Base-by-base conservation (phyloP, 23 red algal genomes). In the Gracilariopsis chorda region DNA sequence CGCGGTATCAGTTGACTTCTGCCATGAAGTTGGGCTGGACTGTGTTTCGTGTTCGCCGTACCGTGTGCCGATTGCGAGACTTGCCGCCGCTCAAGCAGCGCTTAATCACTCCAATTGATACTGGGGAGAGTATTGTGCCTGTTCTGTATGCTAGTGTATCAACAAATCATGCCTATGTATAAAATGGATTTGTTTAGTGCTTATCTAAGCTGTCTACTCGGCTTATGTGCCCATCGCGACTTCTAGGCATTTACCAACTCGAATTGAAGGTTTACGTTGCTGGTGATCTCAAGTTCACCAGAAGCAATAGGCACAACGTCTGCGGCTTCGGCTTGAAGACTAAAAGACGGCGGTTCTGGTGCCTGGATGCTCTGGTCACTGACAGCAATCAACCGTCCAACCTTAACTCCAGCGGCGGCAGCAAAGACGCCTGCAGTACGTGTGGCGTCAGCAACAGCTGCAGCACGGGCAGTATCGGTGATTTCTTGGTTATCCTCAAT, bases 11-110 rank as follows among this genome's bases (percentile, higher is more conserved):
- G 77, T 90, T 12, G 70, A 51, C 21, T 82, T 90, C 77, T 90
- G 86, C 42, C 86, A 90, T 52, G 51, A 90, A 58, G 12, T 76
- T 47, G 69, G 71, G 2, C 29, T 90, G 2, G 86, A 90, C 24
- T 76, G 45, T 35, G 86, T 90, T 1, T 90, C 86, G 13, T 90
- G 86, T 45, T 90, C 86, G 25, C 86, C 86, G 9, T 90, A 90
- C 30, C 74, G 71, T 35, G 47, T 90, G 23, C 86, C 86, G 27
- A 82, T 82, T 36, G 67, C 86, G 19, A 59, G 86, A 58, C 52
- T 90, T 36, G 45, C 86, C 6, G 86, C 86, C 17, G 86, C 86
- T 14, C 67, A 78, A 29, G 86, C 86, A 29, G 74, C 75, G n/a
- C 47, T 90, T 17, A 51, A 36, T 25, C 46, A 55, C n/a, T 55